Conservation (phyloP, 441 rosid genomes). For the Pelargonium australe region DNA sequence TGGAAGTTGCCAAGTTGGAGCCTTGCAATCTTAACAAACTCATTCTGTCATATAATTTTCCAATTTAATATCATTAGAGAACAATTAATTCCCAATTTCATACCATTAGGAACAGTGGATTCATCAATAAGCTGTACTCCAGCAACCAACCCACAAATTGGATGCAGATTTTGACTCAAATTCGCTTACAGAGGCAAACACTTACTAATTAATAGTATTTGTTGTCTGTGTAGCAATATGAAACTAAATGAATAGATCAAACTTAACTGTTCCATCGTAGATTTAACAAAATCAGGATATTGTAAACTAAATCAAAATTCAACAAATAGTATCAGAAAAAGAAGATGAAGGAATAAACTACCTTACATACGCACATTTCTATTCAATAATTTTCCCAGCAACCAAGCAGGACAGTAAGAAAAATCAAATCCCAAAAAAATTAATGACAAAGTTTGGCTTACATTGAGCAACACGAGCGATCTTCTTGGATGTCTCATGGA, state of each 20-base stretch:
- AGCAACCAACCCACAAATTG: too few relatives aligned
- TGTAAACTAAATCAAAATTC: not conserved
- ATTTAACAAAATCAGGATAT: not conserved
- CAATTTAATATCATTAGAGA: not conserved
- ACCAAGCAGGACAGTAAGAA: not conserved
- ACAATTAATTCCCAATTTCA: not conserved
- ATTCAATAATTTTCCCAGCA: not conserved
- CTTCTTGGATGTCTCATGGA: constrained; percentile 70
- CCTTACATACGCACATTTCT: not conserved
- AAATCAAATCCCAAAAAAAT: not conserved
- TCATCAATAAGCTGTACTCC: not conserved
- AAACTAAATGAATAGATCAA: not conserved
- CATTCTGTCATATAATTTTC: not conserved
- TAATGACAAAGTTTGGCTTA: constrained; percentile 20
- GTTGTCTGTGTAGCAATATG: not conserved
- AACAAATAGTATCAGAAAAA: not conserved
- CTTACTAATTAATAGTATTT: not conserved
- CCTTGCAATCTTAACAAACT: not conserved
- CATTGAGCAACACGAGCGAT: constrained; percentile 62
- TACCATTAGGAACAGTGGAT: not conserved
- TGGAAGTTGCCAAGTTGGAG: not conserved
- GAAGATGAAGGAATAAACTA: not conserved
- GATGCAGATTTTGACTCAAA: not conserved
- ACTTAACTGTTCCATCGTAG: not conserved
- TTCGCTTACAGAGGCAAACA: not conserved